Conservation (phyloP, 176 grass and related monocot species). For the Oryza officinalis region DNA sequence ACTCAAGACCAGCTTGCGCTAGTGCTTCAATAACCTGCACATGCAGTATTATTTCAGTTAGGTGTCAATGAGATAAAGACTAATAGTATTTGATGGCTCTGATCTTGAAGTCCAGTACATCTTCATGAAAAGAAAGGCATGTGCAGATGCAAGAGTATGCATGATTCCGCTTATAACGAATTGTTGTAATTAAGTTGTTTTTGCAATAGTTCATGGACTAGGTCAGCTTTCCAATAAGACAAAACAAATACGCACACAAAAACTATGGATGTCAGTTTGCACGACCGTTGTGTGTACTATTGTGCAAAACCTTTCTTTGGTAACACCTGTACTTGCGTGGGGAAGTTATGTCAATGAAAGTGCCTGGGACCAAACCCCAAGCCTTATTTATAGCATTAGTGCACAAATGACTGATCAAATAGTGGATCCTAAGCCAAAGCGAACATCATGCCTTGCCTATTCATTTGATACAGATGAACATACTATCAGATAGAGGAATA, state of each 20-base stretch:
- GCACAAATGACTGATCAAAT: not conserved
- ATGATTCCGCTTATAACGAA: not conserved
- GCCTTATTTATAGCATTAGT: too few relatives aligned
- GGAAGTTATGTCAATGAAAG: not conserved
- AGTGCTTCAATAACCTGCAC: slow-evolving; percentile 73
- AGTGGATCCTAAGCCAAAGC: not conserved
- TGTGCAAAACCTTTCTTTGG: not conserved
- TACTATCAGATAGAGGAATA: not conserved
- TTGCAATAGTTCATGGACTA: not conserved
- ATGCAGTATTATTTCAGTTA: slow-evolving; percentile 18
- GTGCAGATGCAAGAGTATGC: not conserved
- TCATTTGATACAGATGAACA: not conserved
- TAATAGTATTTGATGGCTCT: not conserved
- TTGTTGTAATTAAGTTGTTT: not conserved
- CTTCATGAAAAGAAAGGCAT: not conserved
- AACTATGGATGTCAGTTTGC: not conserved
- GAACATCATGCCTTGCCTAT: not conserved
- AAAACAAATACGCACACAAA: not conserved
- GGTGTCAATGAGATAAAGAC: slow-evolving; percentile 1
- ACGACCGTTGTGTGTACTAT: not conserved
- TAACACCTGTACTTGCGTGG: not conserved
- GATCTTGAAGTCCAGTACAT: not conserved
- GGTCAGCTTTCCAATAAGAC: not conserved
- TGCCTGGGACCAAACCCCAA: too few relatives aligned
- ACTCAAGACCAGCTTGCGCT: slow-evolving; percentile 72